Base-by-base conservation (phyloP, 177 flowering plant species). In the Vitis hybrid region DNA sequence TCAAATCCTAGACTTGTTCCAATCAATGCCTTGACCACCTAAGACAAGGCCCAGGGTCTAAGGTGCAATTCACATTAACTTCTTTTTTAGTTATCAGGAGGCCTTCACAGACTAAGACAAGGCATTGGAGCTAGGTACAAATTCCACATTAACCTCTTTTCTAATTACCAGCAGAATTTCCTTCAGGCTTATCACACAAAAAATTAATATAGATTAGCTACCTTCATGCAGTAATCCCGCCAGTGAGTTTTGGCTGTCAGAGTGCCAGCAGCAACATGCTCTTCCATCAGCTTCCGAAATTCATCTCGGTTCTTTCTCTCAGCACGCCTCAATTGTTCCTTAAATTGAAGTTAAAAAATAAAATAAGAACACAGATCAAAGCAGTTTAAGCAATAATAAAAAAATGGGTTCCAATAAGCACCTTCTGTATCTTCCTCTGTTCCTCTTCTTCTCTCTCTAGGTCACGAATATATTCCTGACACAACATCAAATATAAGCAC, bases 391-490 rank as follows among this genome's bases (percentile, higher is more conserved):
- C 11, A 53, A 20, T 68, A 8, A 72, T 11, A 52, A 57, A 15
- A 50, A 59, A 14, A 49, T 62, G n/a, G 50, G 71, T 19, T 13
- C 52, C 54, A 55, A 22, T 14, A 38, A 28, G 31, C 50, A 95
- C 98, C 97, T 95, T 95, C 31, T 94, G 95, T 72, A 87, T 78
- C 86, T 85, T 95, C 85, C 75, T 84, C 73, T 90, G 92, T 81
- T 95, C 99, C 65, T 95, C 98, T 73, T 95, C 99, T 76, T 94
- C 97, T 80, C 79, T 88, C 84, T 95, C 98, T 74, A 95, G 76
- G 74, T 92, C 95, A 53, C 89, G 92, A 59, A 95, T 87, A 73
- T 94, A 90, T 58, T 95, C 99, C 99, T 95, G 84, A 62, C 57
- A 78, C 15, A 59, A 70, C 73, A 6, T 52, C 3, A 6, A 64